Evolutionary conservation across 345 rosid genomes (phyloP), one percentile per base, ranked within the genome.

Genomic region (Linum lewisii): DNA sequence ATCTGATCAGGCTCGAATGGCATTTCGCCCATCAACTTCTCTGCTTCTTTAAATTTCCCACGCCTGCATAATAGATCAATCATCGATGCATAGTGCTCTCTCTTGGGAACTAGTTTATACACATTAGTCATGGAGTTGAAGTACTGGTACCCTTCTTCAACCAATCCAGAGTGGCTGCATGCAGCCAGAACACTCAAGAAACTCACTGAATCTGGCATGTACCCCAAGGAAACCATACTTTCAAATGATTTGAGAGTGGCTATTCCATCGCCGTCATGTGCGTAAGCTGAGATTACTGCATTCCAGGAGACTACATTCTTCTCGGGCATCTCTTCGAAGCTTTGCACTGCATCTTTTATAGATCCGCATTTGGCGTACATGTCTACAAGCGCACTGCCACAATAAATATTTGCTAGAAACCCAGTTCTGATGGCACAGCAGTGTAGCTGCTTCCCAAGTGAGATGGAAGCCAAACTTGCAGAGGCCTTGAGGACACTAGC

Each of bases 361-460:
- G 90, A 88, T 37, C 96, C 96, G 66, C 90, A 88, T 72, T 86
- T 91, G 50, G 96, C 96, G 55, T 92, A 92, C 85, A 80, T 81
- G 68, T 86, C 90, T 55, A 92, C 69, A 19, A 88, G 81, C 54
- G 90, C 90, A 67, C 84, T 78, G 37, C 86, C 90, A 0, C 86
- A 81, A 66, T 73, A 92, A 38, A 92, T 87, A 61, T 79, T 86
- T 38, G 84, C 66, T 72, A 74, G 69, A 69, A 78, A 84, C 50
- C 98, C 95, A 21, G 84, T 77, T 73, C 82, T 80, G 61, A 86
- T 73, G 23, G 86, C 71, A 60, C 61, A 77, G 1, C 80, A 83
- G 54, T 92, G 90, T 62, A 88, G 62, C 69, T 86, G 88, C 68
- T 69, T 78, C 59, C 98, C 96, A 34, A 88, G 53, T 13, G 78